Conservation (phyloP, 768 basidiomycete species). For the Tulasnella sp. region DNA sequence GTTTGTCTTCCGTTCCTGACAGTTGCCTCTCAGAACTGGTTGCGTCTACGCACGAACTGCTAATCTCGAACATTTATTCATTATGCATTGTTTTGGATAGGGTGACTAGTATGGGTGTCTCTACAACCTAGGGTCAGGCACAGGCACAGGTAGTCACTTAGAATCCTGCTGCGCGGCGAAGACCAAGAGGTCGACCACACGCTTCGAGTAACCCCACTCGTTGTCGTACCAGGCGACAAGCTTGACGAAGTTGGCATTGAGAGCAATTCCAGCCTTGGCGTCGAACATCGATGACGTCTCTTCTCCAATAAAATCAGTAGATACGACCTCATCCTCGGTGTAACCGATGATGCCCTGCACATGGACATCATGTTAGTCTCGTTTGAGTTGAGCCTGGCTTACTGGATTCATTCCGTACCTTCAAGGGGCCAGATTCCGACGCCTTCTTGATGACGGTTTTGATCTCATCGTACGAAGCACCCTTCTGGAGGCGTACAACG, state of each 20-base stretch:
- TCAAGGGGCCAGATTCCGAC: constrained; percentile 47
- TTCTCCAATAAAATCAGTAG: constrained; percentile 83
- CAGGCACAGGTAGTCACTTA: too few relatives aligned
- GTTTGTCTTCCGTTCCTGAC: too few relatives aligned
- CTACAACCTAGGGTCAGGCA: too few relatives aligned
- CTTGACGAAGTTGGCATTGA: constrained; percentile 92
- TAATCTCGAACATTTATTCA: too few relatives aligned
- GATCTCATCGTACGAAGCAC: constrained; percentile 81
- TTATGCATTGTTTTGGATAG: too few relatives aligned
- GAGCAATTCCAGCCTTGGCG: constrained; percentile 81
- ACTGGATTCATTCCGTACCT: too few relatives aligned
- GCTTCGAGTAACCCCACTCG: constrained; percentile 88
- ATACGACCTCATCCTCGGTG: constrained; percentile 90
- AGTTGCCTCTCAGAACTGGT: too few relatives aligned
- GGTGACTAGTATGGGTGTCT: too few relatives aligned
- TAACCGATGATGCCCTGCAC: constrained; percentile 73
- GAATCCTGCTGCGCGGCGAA: constrained; percentile 67
- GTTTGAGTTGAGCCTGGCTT: too few relatives aligned
- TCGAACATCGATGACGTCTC: constrained; percentile 84
- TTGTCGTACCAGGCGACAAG: constrained; percentile 94
- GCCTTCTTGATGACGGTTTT: constrained; percentile 76
- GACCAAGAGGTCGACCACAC: constrained; percentile 82
- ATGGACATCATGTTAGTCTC: too few relatives aligned
- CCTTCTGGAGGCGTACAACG: constrained; percentile 82
- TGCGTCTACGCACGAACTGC: too few relatives aligned